Evolutionary conservation across 1,284 basidiomycete genomes (phyloP), one percentile per base, ranked within the genome.

Genomic region (Pseudozyma thailandica): DNA sequence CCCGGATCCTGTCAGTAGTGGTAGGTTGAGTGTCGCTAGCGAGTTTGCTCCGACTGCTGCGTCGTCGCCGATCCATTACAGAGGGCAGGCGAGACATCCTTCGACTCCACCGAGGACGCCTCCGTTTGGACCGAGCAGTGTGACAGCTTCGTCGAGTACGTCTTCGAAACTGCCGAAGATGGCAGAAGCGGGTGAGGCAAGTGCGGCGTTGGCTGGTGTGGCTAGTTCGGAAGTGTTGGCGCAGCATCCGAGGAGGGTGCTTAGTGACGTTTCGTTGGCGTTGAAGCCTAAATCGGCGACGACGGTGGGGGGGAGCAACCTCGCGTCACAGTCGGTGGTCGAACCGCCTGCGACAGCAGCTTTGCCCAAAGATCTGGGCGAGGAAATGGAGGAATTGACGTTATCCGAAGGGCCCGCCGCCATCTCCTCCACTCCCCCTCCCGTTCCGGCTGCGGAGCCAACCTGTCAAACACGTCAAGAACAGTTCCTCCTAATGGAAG

Each of bases 401-500:
- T 52, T 65, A 5, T 50, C 56, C 3, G 68, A 55, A 18, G 59
- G 55, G 55, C 47, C 55, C 31, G 55, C 50, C 18, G 20, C 25
- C 0, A n/a, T 33, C 30, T 25, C 45, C 12, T 48, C 45, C 4
- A n/a, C 28, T 18, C 20, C 23, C 8, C 26, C 13, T 8, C 6
- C 38, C 18, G 6, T n/a, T 41, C 18, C 18, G 18, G 21, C 18
- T 6, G 38, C 21, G 21, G 18, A 41, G 6, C 6, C 12, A 9
- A 20, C 9, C 18, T 47, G 56, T n/a, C 69, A 70, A 33, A 61
- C 91, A 15, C 89, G 94, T 16, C 94, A 96, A 84, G 94, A 97
- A 83, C 91, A 98, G 81, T 99, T 98, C 84, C 94, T 99, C 75
- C 87, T 98, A 68, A 95, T 99, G 92, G 95, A 99, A 84, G 96